These are phyloP conservation scores for Fusarium papillatum DNA, from an alignment of 2,329 filamentous ascomycete species.

Conservation along the genomic window DNA sequence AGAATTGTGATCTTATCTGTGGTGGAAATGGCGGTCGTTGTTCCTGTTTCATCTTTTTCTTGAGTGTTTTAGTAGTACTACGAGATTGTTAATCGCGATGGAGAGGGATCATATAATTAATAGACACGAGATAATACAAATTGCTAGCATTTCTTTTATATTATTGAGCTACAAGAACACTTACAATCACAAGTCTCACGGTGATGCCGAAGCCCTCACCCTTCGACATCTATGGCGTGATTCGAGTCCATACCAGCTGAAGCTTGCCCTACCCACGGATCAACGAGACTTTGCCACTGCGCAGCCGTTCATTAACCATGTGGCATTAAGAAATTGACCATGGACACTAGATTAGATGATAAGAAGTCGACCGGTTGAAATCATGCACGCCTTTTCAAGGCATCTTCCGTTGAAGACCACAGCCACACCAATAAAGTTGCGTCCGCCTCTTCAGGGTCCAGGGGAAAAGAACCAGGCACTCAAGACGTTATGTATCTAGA, in stretches of 20 bases:
- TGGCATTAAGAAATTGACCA: not conserved
- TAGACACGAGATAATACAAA: not conserved
- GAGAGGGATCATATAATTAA: not conserved
- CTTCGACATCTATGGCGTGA: not conserved
- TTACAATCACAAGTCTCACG: not conserved
- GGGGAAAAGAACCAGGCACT: not conserved
- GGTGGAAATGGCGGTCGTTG: not conserved
- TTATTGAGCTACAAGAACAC: not conserved
- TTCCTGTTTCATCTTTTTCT: not conserved
- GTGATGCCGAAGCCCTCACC: not conserved
- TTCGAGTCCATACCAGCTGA: not conserved
- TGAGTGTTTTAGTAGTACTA: not conserved
- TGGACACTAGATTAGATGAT: not conserved
- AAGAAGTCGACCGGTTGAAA: not conserved
- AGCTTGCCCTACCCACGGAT: not conserved
- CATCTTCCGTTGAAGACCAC: not conserved
- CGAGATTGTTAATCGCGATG: not conserved
- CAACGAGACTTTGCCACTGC: not conserved
- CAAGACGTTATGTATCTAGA: not conserved
- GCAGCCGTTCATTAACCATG: not conserved
- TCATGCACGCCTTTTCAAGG: not conserved
- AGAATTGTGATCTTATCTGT: not conserved
- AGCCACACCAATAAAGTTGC: not conserved
- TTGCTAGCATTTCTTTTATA: not conserved
- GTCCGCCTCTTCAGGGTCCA: not conserved